A percentile compares a stretch with the other conserved stretches of the same genome.
Evolutionary conservation across 2,329 filamentous ascomycete genomes (phyloP).

Genomic region (Aureobasidium sp.): DNA sequence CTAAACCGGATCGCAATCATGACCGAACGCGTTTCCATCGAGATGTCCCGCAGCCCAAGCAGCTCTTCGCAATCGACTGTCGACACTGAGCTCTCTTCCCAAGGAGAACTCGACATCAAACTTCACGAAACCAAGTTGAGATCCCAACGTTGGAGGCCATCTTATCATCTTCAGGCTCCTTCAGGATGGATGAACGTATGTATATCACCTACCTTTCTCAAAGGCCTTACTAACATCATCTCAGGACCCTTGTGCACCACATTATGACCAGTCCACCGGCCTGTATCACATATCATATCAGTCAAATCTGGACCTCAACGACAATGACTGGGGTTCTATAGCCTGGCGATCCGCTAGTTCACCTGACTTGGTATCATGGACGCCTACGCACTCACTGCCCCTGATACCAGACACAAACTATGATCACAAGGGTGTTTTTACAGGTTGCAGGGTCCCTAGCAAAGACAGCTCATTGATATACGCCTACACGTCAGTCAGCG

Average conservation of each 20-base stretch:
- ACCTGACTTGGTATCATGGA: neutral
- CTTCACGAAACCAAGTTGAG: neutral
- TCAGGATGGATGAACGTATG: neutral
- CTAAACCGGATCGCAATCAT: neutral
- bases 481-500: neutral
- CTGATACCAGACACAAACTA: neutral
- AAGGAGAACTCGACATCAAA: neutral
- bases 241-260: neutral
- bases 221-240: too few relatives aligned
- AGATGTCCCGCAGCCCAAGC: neutral
- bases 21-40: neutral
- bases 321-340: neutral
- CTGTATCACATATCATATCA: neutral
- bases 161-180: neutral
- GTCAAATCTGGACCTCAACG: neutral
- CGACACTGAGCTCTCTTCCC: neutral
- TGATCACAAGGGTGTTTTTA: neutral
- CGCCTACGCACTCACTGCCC: neutral
- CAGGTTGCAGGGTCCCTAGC: neutral
- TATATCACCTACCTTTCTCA: too few relatives aligned
- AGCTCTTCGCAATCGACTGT: neutral
- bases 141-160: neutral
- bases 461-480: neutral
- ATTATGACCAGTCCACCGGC: neutral
- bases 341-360: neutral